These are phyloP conservation scores for Lactarius tabidus DNA, from an alignment of 768 basidiomycete species.

Conservation along the genomic window DNA sequence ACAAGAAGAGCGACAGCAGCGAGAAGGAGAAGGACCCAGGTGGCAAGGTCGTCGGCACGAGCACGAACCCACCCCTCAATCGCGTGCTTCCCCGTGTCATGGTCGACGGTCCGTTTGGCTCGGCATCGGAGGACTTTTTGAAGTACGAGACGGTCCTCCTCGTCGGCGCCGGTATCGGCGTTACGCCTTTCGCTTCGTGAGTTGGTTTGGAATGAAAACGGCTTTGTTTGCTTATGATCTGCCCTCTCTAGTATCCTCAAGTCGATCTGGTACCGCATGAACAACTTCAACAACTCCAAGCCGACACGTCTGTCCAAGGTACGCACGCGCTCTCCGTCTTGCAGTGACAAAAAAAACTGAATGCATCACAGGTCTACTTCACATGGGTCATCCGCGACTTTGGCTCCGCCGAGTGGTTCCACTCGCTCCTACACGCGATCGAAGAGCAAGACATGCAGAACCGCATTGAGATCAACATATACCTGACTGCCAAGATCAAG, in stretches of 20 bases:
- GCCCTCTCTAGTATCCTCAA: constrained; percentile 60
- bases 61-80: constrained; percentile 56
- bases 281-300: constrained; percentile 70
- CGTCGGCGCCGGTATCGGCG: constrained; percentile 93
- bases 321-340: not conserved
- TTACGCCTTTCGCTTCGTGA: constrained; percentile 94
- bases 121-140: constrained; percentile 86
- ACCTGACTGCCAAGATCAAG: constrained; percentile 86
- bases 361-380: constrained; percentile 62
- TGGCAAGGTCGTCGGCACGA: constrained; percentile 59
- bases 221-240: not conserved
- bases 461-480: constrained; percentile 90
- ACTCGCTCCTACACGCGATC: constrained; percentile 86
- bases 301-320: constrained; percentile 84
- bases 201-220: constrained; percentile 32
- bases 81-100: constrained; percentile 84
- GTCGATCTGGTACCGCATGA: constrained; percentile 96
- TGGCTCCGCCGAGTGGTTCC: constrained; percentile 89
- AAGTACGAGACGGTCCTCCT: constrained; percentile 87
- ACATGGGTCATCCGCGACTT: constrained; percentile 96
- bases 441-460: constrained; percentile 88
- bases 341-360: not conserved
- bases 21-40: constrained; percentile 42
- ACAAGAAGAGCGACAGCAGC: constrained; percentile 45
- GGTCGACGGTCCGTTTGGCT: constrained; percentile 95